Conservation (phyloP, 225 moss, liverwort and hornwort genomes). For the Climacium dendroides region DNA sequence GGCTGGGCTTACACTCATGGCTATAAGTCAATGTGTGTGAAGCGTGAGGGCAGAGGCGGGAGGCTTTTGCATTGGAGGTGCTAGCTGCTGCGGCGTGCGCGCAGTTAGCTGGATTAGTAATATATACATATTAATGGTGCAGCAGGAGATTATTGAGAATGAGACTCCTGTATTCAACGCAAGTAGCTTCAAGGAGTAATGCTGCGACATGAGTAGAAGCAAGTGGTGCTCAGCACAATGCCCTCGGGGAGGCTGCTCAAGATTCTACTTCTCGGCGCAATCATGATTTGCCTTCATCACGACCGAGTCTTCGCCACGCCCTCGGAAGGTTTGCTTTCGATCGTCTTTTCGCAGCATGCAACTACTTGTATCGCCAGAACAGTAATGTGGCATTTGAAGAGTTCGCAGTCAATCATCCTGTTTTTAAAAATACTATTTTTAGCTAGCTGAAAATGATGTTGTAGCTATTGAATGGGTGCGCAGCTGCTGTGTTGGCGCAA, state of each 20-base stretch:
- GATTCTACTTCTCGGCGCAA: background rate
- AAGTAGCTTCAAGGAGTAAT: background rate
- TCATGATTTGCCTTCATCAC: slow-evolving; percentile 1
- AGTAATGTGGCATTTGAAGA: background rate
- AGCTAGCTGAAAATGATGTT: background rate
- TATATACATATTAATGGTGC: background rate
- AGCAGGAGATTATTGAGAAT: background rate
- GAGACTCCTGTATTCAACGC: background rate
- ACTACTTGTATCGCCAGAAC: background rate
- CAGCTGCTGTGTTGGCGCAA: slow-evolving; percentile 29
- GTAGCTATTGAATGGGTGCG: background rate
- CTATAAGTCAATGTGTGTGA: background rate
- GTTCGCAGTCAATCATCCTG: background rate
- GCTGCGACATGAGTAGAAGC: background rate
- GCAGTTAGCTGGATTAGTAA: background rate
- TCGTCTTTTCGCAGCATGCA: background rate
- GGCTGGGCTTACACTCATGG: background rate
- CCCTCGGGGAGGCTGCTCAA: background rate
- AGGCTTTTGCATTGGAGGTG: background rate
- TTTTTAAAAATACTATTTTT: background rate
- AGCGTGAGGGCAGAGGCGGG: background rate
- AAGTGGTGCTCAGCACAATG: slow-evolving; percentile 11
- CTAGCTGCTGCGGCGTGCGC: background rate
- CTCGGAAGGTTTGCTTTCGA: slow-evolving; percentile 11
- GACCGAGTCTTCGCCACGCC: slow-evolving; percentile 5